Conservation (phyloP, 78 protist genomes). For the Dictyostelium brefeldianum region DNA sequence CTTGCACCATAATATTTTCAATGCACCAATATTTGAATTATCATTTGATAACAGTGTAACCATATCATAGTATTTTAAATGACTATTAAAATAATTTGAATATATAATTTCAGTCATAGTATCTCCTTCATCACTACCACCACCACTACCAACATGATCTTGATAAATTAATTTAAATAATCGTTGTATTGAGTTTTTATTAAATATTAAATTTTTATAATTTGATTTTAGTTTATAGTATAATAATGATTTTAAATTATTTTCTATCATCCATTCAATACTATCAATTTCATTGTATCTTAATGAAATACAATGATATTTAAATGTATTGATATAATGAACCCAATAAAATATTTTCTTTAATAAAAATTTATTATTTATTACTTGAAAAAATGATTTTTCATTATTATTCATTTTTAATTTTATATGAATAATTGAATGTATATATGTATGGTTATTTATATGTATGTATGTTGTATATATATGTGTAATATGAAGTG, state of each 20-base stretch:
- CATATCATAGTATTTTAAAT: conserved; percentile 6
- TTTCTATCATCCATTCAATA: conserved; percentile 13
- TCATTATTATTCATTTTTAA: no score
- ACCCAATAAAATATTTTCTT: neutral
- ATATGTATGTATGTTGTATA: neutral
- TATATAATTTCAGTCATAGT: neutral
- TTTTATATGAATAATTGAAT: neutral
- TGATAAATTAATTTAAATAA: conserved; percentile 7
- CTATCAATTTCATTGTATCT: neutral
- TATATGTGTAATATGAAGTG: neutral
- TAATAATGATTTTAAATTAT: neutral
- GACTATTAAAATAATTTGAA: neutral
- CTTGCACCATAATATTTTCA: neutral
- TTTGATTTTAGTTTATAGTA: conserved; percentile 12
- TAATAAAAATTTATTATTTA: conserved; percentile 18
- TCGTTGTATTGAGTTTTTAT: neutral
- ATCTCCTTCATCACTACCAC: no score
- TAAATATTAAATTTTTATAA: conserved; percentile 20
- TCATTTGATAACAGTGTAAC: neutral
- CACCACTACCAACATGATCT: no score
- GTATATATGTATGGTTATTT: no score
- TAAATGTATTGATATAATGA: neutral
- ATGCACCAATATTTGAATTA: neutral
- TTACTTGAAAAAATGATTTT: neutral
- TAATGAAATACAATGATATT: neutral